Base-by-base conservation (phyloP, 768 basidiomycete genomes). In the Cubamyces lactineus region DNA sequence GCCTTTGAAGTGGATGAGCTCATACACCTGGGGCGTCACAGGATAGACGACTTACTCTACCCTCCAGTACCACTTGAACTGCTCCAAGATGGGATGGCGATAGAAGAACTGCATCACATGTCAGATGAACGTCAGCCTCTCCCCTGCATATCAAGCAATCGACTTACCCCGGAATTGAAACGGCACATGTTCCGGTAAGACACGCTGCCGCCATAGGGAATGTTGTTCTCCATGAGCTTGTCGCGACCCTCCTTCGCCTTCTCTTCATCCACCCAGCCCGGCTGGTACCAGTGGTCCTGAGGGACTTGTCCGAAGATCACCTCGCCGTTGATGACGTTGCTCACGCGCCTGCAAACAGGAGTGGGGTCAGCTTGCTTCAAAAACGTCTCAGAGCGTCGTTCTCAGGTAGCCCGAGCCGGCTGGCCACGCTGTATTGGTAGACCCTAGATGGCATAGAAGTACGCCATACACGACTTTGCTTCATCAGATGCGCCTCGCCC, bases 11-110 rank as follows among this genome's bases (percentile, higher is more conserved):
- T 34, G 21, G 46, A 61, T 43, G 21, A 43, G 39, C 9, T 17
- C 26, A 17, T 23, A 11, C n/a, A n/a, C n/a, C n/a, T n/a, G n/a
- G n/a, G n/a, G n/a, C n/a, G n/a, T n/a, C n/a, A 40, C 26, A 9
- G 9, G 26, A 12, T 21, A 4, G 64, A 52, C 13, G 1, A 72
- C 79, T 57, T 58, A 84, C 85, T 91, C 89, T 47, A 92, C 83
- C 15, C 90, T 80, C 90, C 89, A 92, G 74, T 92, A 92, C 79
- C 86, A 92, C 57, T 86, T 80, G 72, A 86, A 91, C 48, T 84
- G 76, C 59, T 82, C 79, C 52, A 92, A 73, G 16, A 91, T 73
- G 3, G 84, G 82, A 68, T 92, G 90, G 45, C 79, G 74, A 80
- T 84, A 92, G 79, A 92, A 92, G 78, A 72, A 72, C 69, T 71